Base-by-base conservation (phyloP, 352 stramenopile genomes). In the Aphanomyces euteiches region DNA sequence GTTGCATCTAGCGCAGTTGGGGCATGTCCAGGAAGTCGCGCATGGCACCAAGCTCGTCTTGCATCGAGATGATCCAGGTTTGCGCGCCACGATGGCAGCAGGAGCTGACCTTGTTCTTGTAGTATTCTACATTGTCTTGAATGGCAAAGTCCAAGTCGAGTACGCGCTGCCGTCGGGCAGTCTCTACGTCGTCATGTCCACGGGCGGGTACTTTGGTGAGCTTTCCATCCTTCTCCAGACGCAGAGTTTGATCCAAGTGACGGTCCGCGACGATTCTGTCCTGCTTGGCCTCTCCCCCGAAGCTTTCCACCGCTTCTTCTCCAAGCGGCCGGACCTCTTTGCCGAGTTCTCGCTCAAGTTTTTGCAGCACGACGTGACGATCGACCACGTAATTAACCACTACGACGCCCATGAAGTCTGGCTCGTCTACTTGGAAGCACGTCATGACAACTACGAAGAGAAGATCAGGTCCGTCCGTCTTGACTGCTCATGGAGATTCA, bases 281-380 rank as follows among this genome's bases (percentile, higher is more conserved):
- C 48, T 65, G 38, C 76, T 91, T 4, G 79, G 75, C 34, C 66
- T 91, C 5, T 78, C 66, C 17, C 56, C 68, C 2, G 72, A 82
- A 4, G 63, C 65, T 0, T 91, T 91, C 37, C 64, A 79, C 37
- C 74, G 80, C 38, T 88, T 90, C 67, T 90, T 91, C 47, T 69
- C 67, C 19, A 79, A 72, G 34, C 67, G 86, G 5, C 82, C 80
- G 0, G 80, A 87, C 38, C 66, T 88, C 15, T 91, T 82, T 43
- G 73, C 82, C 13, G 82, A 91, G 66, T 90, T 89, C 40, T 89
- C 80, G 57, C 83, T 91, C 74, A 83, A 84, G 41, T 88, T 80
- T 61, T 69, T 91, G 7, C 83, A 82, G 3, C 75, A 85, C 5
- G 78, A 77, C 39, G 73, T 66, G 2, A 72, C 69, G 0, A 74